Base-by-base conservation (phyloP, 345 rosid species). In the Ailanthus altissimus region DNA sequence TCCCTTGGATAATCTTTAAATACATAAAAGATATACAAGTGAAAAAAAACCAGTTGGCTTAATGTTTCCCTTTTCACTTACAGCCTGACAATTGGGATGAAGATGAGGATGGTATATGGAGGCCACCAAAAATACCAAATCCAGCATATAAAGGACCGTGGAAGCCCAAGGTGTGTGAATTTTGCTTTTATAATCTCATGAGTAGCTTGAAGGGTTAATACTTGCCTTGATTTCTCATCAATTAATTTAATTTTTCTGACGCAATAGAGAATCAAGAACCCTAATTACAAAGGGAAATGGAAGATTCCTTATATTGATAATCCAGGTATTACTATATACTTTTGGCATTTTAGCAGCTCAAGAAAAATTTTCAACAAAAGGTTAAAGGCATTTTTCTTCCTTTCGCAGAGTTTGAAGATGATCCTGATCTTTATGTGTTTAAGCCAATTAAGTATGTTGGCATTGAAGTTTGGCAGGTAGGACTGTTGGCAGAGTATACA, bases 381-480 rank as follows among this genome's bases (percentile, higher is more conserved):
- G 50, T 61, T 76, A 36, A 64, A 20, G 12, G 15, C 53, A 40
- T 49, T 32, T 49, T 9, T 73, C n/a, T 68, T 38, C 23, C 26
- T 20, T 58, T 6, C 42, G 32, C 79, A 86, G 89, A 86, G 81
- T 86, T 86, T 76, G 89, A 86, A 86, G 89, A 86, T 73, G 89
- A 86, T 47, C 89, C 89, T 4, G 89, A 86, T 72, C 84, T 86
- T 73, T 86, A 86, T 21, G 89, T 86, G 80, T 78, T 86, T 26
- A 86, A 86, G 77, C 85, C 89, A 50, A 78, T 84, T 16, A 86
- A 84, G 70, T 86, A 86, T 43, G 87, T 86, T 5, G 89, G 89
- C 13, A 82, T 86, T 53, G 89, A 86, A 83, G 87, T 86, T 75
- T 86, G 89, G 89, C 89, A 86, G 89, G 89, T 86, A 73, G 26